phyloP scores from a whole-genome alignment of 345 rosid genomes.

The Anastatica hierochuntica region DNA sequence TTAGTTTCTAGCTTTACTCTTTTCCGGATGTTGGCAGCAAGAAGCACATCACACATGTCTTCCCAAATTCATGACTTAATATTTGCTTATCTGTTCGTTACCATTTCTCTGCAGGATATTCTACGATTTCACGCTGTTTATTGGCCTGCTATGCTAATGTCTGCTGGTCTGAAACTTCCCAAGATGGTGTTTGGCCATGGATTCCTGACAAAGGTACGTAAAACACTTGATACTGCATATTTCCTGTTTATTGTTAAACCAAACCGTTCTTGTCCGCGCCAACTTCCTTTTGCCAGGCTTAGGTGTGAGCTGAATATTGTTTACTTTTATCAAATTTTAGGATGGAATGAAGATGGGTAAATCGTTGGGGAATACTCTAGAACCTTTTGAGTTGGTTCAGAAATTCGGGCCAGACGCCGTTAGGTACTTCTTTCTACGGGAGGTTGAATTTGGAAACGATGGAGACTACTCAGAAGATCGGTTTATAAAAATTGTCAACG shows the following conservation, averaged over 20 bases:
- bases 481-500: slow-evolving; percentile 69
- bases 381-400: slow-evolving; percentile 69
- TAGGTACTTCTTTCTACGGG: slow-evolving; percentile 81
- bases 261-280: not conserved
- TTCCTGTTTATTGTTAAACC: not conserved
- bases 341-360: slow-evolving; percentile 99
- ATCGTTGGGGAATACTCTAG: slow-evolving; percentile 83
- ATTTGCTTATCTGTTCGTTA: not conserved
- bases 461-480: slow-evolving; percentile 97
- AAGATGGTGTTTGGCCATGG: slow-evolving; percentile 90
- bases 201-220: slow-evolving; percentile 81
- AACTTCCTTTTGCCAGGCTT: not conserved
- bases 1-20: not conserved
- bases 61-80: not conserved
- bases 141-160: slow-evolving; percentile 98
- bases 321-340: slow-evolving; percentile 42
- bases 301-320: too few relatives aligned
- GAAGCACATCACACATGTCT: not conserved
- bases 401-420: slow-evolving; percentile 89
- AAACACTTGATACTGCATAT: not conserved
- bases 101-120: slow-evolving; percentile 60
- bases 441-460: slow-evolving; percentile 89
- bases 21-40: not conserved
- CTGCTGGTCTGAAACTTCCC: slow-evolving; percentile 79
- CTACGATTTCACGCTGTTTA: slow-evolving; percentile 92